Conservation (phyloP, 441 rosid genomes). For the Syzygium malaccense region DNA sequence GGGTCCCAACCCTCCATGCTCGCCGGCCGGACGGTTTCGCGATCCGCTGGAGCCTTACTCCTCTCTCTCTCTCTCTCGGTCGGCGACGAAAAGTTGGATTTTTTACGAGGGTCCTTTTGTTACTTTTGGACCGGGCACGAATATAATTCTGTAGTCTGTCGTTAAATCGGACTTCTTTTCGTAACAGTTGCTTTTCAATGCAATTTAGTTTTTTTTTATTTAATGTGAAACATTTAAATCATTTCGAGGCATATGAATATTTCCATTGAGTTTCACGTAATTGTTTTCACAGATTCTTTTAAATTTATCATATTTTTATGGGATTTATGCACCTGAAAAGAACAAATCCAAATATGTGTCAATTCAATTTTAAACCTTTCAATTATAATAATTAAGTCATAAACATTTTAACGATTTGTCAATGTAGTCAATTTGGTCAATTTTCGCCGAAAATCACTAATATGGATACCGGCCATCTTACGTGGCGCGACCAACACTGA, state of each 20-base stretch:
- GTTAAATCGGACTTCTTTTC: no score
- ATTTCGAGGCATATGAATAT: not conserved
- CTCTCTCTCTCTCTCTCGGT: not conserved
- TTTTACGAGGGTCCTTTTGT: not conserved
- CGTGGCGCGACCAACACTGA: no score
- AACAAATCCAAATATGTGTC: not conserved
- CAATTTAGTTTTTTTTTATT: not conserved
- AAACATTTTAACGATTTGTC: no score
- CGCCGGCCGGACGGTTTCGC: not conserved
- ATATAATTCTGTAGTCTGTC: not conserved
- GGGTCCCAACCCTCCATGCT: constrained; percentile 92
- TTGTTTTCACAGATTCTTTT: not conserved
- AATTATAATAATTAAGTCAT: no score
- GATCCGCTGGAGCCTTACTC: not conserved
- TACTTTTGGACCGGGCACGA: not conserved
- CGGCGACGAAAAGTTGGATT: not conserved
- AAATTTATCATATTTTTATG: not conserved
- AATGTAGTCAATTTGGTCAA: no score
- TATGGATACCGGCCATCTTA: no score
- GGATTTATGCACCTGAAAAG: not conserved
- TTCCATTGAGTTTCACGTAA: not conserved
- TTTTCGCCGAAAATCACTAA: rapidly evolving
- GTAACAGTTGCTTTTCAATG: not conserved
- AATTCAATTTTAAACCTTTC: no score
- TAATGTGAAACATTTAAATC: not conserved